A percentile compares a stretch with the other conserved stretches of the same genome.
These are phyloP conservation scores for Salinomyces thailandicus DNA, from an alignment of 2,329 filamentous ascomycete genomes.

Conservation along the genomic window DNA sequence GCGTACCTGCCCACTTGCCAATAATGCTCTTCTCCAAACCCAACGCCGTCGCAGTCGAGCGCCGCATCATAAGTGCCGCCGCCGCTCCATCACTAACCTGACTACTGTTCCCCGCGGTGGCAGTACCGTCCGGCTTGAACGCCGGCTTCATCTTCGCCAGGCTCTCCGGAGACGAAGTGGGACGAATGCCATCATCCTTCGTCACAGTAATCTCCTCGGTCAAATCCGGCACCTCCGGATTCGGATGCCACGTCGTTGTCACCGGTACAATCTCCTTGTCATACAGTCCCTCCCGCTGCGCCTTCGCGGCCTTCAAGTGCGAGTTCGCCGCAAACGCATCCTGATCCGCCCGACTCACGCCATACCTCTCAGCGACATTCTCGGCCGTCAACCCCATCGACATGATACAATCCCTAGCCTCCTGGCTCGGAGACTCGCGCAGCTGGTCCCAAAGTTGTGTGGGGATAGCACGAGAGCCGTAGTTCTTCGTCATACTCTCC, in stretches of 20 bases:
- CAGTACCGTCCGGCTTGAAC: slow-evolving; percentile 62
- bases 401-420: slow-evolving; percentile 83
- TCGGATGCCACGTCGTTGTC: slow-evolving; percentile 56
- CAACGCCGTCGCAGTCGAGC: slow-evolving; percentile 65
- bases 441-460: slow-evolving; percentile 68
- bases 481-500: slow-evolving; percentile 95
- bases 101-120: slow-evolving; percentile 74
- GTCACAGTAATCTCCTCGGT: slow-evolving; percentile 55
- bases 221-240: slow-evolving; percentile 43
- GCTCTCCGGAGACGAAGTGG: slow-evolving; percentile 55
- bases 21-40: slow-evolving; percentile 61
- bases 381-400: slow-evolving; percentile 85
- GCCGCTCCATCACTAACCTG: slow-evolving; percentile 86
- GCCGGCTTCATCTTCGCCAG: slow-evolving; percentile 75
- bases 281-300: slow-evolving; percentile 60
- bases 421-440: slow-evolving; percentile 50
- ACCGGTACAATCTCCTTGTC: slow-evolving; percentile 72
- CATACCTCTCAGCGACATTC: slow-evolving; percentile 73
- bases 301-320: slow-evolving; percentile 61
- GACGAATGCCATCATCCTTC: slow-evolving; percentile 73
- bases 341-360: slow-evolving; percentile 63
- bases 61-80: slow-evolving; percentile 71
- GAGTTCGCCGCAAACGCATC: slow-evolving; percentile 70
- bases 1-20: slow-evolving; percentile 70
- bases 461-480: slow-evolving; percentile 74